Evolutionary conservation across 2,329 filamentous ascomycete genomes (phyloP).

Genomic region (Curvularia eragrostidis): DNA sequence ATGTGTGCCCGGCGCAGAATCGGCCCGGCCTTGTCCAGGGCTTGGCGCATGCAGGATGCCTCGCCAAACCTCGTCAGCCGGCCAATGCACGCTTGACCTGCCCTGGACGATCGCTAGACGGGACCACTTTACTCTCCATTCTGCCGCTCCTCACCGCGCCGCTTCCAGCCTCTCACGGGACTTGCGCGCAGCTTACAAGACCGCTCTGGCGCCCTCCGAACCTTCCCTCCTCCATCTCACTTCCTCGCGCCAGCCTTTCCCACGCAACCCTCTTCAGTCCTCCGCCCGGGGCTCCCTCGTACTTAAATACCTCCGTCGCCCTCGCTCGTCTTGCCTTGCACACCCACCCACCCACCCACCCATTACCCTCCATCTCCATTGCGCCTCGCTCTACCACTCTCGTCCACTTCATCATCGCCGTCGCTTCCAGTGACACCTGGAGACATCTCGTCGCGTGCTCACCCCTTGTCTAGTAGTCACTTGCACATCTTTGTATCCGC

Average conservation of each 20-base stretch:
- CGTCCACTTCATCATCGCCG: slow-evolving; percentile 29
- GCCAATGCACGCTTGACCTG: slow-evolving; percentile 28
- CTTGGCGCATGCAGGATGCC: slow-evolving; percentile 23
- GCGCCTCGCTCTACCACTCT: slow-evolving; percentile 23
- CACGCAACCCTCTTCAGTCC: slow-evolving; percentile 25
- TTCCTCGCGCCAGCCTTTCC: slow-evolving; percentile 36
- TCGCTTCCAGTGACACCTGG: slow-evolving; percentile 33
- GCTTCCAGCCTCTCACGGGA: slow-evolving; percentile 46
- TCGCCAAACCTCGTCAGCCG: slow-evolving; percentile 15
- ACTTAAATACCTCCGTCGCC: slow-evolving; percentile 17
- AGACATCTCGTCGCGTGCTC: slow-evolving; percentile 31
- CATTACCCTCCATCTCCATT: slow-evolving; percentile 14
- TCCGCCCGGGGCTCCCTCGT: slow-evolving; percentile 16
- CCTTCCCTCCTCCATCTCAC: slow-evolving; percentile 47
- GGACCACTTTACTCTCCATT: slow-evolving; percentile 29
- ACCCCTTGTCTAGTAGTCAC: slow-evolving; percentile 34
- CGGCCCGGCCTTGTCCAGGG: slow-evolving; percentile 18
- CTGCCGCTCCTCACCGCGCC: slow-evolving; percentile 33
- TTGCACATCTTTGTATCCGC: slow-evolving; percentile 46
- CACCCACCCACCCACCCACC: slow-evolving; percentile 8
- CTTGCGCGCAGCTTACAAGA: slow-evolving; percentile 47
- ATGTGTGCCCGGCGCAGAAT: neutral
- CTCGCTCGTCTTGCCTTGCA: slow-evolving; percentile 15
- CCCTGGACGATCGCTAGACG: slow-evolving; percentile 26
- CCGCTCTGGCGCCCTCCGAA: slow-evolving; percentile 39